phyloP scores from a whole-genome alignment of 164 flowering plant species.

The Tinospora cordifolia region DNA sequence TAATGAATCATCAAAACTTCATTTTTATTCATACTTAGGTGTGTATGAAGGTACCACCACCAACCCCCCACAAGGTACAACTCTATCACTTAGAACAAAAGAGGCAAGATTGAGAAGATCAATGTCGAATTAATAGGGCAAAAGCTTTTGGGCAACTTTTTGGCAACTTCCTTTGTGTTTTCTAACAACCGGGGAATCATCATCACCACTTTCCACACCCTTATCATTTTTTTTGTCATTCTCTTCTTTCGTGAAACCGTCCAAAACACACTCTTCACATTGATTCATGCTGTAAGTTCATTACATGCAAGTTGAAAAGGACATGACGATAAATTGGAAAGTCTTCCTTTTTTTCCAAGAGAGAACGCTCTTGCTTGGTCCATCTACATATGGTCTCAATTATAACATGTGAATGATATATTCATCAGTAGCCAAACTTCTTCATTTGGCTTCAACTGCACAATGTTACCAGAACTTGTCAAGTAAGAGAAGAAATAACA shows the following conservation, averaged over 20 bases:
- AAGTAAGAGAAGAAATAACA: neutral
- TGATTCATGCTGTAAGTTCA: neutral
- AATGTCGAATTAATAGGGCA: neutral
- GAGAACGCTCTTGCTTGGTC: conserved; percentile 6
- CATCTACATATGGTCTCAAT: neutral
- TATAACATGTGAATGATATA: neutral
- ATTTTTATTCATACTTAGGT: too few relatives aligned
- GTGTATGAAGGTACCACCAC: neutral
- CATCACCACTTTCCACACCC: neutral
- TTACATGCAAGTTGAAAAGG: conserved; percentile 1
- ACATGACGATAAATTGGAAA: neutral
- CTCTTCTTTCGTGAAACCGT: neutral
- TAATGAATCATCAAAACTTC: too few relatives aligned
- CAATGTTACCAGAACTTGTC: neutral
- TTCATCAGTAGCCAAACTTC: neutral
- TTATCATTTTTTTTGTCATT: neutral
- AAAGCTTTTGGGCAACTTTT: neutral
- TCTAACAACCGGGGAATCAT: neutral
- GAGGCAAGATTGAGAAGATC: neutral
- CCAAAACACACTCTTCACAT: neutral
- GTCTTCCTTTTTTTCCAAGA: conserved; percentile 6
- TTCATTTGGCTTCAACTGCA: neutral
- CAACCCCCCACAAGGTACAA: neutral
- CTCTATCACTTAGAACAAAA: neutral
- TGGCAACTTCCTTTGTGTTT: conserved; percentile 2